Base-by-base conservation (phyloP, 129 eudicot genomes). In the Cynara cardunculus region DNA sequence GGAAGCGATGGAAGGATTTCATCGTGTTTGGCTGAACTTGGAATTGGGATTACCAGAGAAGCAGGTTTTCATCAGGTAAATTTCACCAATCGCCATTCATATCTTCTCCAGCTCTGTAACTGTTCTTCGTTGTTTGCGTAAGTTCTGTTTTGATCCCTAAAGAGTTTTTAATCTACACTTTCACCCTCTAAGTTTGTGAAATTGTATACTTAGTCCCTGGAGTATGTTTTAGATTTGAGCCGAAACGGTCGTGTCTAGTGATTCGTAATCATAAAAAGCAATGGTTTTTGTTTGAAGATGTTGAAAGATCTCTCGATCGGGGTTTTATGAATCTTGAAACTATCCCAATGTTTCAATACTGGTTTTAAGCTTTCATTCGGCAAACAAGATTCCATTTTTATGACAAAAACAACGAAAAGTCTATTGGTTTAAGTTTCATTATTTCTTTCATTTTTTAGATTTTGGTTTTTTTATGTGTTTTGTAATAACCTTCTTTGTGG, bases 11-110 rank as follows among this genome's bases (percentile, higher is more conserved):
- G 89, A 4, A 88, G 98, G 81, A 85, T 94, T 67, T 84, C 90
- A 44, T 84, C 98, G 14, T 94, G 97, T 73, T 46, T 94, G 61
- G 85, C 98, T 19, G 98, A 94, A 78, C 94, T 94, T 64, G 98
- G 98, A 16, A 85, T 94, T 53, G 81, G 87, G 7, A 84, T 94
- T 31, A 91, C 98, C 0, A 87, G 28, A 30, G 98, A 94, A 67
- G 71, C 91, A 2, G 98, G 98, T 5, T 93, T 93, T 69, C 98
- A 93, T 82, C 98, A 93, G 97, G 98, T 93, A 91, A 64, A 27
- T 8, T 35, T 83, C 39, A 8, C 28, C n/a, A 1, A 75, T 30
- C 68, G 4, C 69, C 65, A 25, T 71, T 39, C 12, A 6, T 30
- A 1, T 16, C 35, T 8, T 49, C 69, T 75, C 79, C 53, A 59